Base-by-base conservation (phyloP, 768 basidiomycete species). In the Termitomyces bulborhizus region DNA sequence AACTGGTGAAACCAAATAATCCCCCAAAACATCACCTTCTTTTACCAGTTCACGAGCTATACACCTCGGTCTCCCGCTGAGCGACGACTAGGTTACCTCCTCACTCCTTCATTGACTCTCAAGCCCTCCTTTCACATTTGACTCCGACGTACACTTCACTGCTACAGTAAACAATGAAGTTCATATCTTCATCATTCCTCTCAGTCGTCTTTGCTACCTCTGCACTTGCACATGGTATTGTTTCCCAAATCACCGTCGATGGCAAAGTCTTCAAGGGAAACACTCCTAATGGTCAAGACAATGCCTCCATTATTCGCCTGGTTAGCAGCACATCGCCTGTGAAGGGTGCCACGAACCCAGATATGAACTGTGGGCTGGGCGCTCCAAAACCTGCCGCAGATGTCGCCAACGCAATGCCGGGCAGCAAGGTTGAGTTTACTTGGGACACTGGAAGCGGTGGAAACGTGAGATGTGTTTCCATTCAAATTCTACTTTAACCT, bases 301-400 rank as follows among this genome's bases (percentile, higher is more conserved):
- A 60, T 18, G 56, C 65, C 18, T 73, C 72, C 55, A 67, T 74
- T 56, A 73, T 79, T 53, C 76, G 78, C 26, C 71, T 76, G 55
- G 64, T 80, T 55, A 63, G 59, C 60, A 55, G 59, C 0, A 68
- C 66, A 5, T 64, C 66, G 46, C 80, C 80, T 0, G 71, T 75
- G 60, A 73, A 88, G 67, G 83, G 82, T 39, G 77, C 84, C 18
- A 68, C 53, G 37, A 87, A 86, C 61, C 62, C 76, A 2, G 73
- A 71, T 50, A 47, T 86, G 11, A 85, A 80, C 67, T 90, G 88
- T 59, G 88, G 88, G 11, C 69, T 73, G 18, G 68, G 75, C 34
- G 79, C 84, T 3, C 68, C 73, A 46, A 37, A 50, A 18, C 66
- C 72, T 1, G 86, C 83, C 0, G 57, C 73, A 4, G 69, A 79